phyloP scores from a whole-genome alignment of 73 alveolate species.

The Symbiodinium pilosum region DNA sequence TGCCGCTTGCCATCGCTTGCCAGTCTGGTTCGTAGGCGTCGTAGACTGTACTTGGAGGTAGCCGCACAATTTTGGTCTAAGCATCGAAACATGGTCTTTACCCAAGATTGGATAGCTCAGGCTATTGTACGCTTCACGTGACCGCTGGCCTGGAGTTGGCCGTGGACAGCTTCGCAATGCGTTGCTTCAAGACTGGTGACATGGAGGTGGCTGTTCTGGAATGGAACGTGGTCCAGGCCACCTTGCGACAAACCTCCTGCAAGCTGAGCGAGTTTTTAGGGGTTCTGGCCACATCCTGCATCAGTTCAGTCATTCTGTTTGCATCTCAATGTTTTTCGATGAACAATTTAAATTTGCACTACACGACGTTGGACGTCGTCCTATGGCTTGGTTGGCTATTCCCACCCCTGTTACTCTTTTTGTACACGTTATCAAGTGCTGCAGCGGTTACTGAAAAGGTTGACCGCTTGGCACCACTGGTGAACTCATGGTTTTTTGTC shows the following conservation, averaged over 20 bases:
- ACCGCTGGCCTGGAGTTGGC: conserved; percentile 54
- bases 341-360: neutral
- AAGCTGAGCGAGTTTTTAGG: conserved; percentile 28
- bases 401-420: conserved; percentile 44
- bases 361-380: neutral
- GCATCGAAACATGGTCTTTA: too few species aligned
- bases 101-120: too few species aligned
- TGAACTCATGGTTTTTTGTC: conserved; percentile 40
- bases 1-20: too few species aligned
- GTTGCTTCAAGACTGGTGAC: conserved; percentile 8
- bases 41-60: too few species aligned
- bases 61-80: too few species aligned
- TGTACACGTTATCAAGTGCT: conserved; percentile 17
- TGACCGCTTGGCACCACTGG: conserved; percentile 6
- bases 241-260: conserved; percentile 44
- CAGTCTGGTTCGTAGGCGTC: too few species aligned
- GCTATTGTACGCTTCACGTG: conserved; percentile 12
- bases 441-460: conserved; percentile 69
- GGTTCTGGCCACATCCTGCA: conserved; percentile 23
- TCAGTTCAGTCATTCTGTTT: conserved; percentile 20
- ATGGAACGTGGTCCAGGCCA: conserved; percentile 73
- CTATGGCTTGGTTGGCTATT: conserved; percentile 34
- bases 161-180: conserved; percentile 44
- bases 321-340: neutral
- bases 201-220: conserved; percentile 55